A percentile compares a stretch with the other conserved stretches of the same genome.
phyloP scores from a whole-genome alignment of 1,284 basidiomycete genomes.

The Melampsora americana region DNA sequence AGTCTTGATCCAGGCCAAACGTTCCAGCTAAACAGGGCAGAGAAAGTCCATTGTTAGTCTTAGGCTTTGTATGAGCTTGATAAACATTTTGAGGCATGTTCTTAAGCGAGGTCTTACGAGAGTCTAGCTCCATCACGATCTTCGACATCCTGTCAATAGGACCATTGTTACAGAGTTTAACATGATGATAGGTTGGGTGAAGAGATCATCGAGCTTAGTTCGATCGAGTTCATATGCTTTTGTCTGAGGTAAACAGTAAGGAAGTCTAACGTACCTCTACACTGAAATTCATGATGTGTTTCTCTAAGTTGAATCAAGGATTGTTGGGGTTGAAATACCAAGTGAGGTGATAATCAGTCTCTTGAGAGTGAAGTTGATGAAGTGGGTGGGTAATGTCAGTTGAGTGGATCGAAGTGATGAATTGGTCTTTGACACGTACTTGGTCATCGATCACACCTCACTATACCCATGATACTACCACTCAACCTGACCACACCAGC shows the following conservation, averaged over 20 bases:
- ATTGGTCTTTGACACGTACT: neutral
- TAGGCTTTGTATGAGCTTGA: neutral
- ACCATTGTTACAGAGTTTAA: neutral
- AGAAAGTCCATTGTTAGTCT: neutral
- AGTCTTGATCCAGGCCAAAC: slow-evolving; percentile 96
- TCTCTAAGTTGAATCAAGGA: neutral
- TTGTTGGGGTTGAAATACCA: neutral
- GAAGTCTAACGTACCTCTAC: slow-evolving; percentile 30
- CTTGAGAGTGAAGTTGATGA: neutral
- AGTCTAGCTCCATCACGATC: slow-evolving; percentile 54
- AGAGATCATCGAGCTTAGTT: neutral
- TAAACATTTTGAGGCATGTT: neutral
- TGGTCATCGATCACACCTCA: neutral
- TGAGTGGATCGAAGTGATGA: neutral
- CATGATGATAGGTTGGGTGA: neutral
- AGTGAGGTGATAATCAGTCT: neutral
- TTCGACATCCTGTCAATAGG: slow-evolving; percentile 52
- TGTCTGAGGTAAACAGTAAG: neutral
- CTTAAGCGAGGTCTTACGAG: slow-evolving; percentile 15
- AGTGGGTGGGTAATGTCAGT: neutral
- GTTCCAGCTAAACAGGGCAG: slow-evolving; percentile 72
- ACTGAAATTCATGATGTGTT: slow-evolving; percentile 35
- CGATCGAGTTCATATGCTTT: neutral
- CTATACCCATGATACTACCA: neutral
- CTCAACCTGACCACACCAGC: no score